A percentile compares a stretch with the other conserved stretches of the same genome.
Conservation (phyloP, 129 eudicot genomes). For the Rutidosis leptorrhynchoides region DNA sequence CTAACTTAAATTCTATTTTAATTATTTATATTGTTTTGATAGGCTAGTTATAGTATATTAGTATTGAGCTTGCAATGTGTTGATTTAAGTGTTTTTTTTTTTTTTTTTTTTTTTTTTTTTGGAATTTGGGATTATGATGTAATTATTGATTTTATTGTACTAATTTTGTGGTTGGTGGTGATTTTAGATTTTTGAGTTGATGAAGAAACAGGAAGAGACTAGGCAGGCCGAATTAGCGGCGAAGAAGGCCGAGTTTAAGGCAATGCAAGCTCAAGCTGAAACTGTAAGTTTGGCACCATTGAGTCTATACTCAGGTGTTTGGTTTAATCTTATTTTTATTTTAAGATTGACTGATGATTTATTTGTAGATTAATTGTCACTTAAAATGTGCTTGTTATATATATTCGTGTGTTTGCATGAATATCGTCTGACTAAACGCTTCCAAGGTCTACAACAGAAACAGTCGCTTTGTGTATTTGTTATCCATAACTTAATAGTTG, state of each 20-base stretch:
- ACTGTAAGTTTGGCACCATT: constrained; percentile 40
- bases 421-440: too few relatives aligned
- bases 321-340: background rate
- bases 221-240: constrained; percentile 51
- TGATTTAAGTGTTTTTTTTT: too few relatives aligned
- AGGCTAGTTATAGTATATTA: too few relatives aligned
- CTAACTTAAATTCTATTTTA: constrained; percentile 19
- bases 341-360: background rate
- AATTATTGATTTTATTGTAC: too few relatives aligned
- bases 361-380: constrained; percentile 1
- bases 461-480: too few relatives aligned
- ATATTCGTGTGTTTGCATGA: too few relatives aligned
- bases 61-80: too few relatives aligned
- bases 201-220: constrained; percentile 86
- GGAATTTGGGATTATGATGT: too few relatives aligned
- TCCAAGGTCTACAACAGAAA: too few relatives aligned
- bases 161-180: too few relatives aligned
- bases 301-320: background rate
- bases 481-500: background rate
- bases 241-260: constrained; percentile 66
- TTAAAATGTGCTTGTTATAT: background rate
- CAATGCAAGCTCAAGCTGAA: constrained; percentile 72
- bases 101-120: background rate
- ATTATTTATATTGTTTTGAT: background rate
- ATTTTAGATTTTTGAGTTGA: constrained; percentile 60